Base-by-base conservation (phyloP, 2,329 filamentous ascomycete genomes). In the Tolypocladium sp. region DNA sequence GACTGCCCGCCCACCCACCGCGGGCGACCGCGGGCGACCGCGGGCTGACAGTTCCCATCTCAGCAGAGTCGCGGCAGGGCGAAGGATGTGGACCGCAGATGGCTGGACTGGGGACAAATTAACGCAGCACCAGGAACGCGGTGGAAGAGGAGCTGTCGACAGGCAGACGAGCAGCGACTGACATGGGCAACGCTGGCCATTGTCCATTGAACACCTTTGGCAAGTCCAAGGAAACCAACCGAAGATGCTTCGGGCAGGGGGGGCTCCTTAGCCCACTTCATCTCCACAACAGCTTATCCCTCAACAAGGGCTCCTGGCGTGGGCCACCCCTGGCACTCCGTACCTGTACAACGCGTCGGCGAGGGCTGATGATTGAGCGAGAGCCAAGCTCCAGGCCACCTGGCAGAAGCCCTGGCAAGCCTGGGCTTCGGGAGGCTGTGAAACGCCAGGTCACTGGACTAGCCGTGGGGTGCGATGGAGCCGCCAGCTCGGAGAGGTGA, bases 251-350 rank as follows among this genome's bases (percentile, higher is more conserved):
- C 30, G 30, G 30, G 27, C 49, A 40, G 44, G 44, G 49, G 44
- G 40, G 20, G 13, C 33, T 52, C 37, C 57, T 22, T n/a, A n/a
- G 44, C 42, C 54, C 33, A 38, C 40, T 46, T 53, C 59, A 56
- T 58, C 38, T 56, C 59, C 56, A 58, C 59, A 40, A 20, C 56
- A 58, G 52, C 42, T 60, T 60, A 51, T 58, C 40, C 49, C 55
- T 56, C 59, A 52, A 58, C 59, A 56, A 49, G 54, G 46, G 37
- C 17, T 56, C 49, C 49, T 30, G 49, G 49, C 20, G n/a, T n/a
- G n/a, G n/a, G n/a, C 49, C 2, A 52, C 49, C 30, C 49, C 49
- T 22, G 49, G 10, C 30, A 7, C 10, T 22, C 30, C 49, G 49
- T n/a, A 30, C 46, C 3, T 13, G 25, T 22, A 12, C 41, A 22